Percentiles rank a stretch among this genome's conserved stretches.
Evolutionary conservation across 352 stramenopile genomes (phyloP).

Genomic region (Saprolegnia diclina): DNA sequence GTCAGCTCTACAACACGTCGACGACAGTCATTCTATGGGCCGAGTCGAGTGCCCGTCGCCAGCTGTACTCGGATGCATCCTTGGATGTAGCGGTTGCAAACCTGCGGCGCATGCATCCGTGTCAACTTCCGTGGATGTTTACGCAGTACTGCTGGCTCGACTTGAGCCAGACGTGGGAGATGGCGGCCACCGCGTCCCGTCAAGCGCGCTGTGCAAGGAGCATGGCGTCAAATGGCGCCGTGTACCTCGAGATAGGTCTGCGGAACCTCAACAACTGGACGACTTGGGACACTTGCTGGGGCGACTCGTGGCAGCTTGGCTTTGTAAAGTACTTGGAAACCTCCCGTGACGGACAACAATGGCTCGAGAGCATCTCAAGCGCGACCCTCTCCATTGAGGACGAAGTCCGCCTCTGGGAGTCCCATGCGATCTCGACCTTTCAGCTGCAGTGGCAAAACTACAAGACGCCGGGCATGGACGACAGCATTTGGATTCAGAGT

Average conservation of each 20-base stretch:
- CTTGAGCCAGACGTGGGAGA: background rate
- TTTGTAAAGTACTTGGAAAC: constrained; percentile 1
- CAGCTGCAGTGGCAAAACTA: constrained; percentile 12
- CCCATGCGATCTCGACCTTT: constrained; percentile 1
- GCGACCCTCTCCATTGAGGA: background rate
- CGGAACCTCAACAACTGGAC: constrained; percentile 11
- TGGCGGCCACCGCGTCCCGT: background rate
- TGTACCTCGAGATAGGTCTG: constrained; percentile 8
- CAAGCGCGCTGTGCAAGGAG: background rate
- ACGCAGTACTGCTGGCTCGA: constrained; percentile 25
- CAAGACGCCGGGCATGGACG: constrained; percentile 6
- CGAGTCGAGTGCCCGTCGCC: constrained; percentile 1
- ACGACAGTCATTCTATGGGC: constrained; percentile 4
- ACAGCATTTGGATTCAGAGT: background rate
- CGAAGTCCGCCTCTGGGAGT: constrained; percentile 15
- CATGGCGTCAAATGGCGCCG: constrained; percentile 4
- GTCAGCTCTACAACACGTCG: constrained; percentile 3
- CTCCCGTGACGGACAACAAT: background rate
- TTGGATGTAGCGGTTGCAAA: background rate
- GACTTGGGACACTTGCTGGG: background rate
- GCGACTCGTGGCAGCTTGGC: background rate
- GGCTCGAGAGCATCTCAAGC: background rate
- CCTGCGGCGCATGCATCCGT: background rate
- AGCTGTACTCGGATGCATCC: background rate
- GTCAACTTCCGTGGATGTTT: background rate